Evolutionary conservation across 2,329 filamentous ascomycete genomes (phyloP), one percentile per base, ranked within the genome.

Genomic region (Gaeumannomyces tritici): DNA sequence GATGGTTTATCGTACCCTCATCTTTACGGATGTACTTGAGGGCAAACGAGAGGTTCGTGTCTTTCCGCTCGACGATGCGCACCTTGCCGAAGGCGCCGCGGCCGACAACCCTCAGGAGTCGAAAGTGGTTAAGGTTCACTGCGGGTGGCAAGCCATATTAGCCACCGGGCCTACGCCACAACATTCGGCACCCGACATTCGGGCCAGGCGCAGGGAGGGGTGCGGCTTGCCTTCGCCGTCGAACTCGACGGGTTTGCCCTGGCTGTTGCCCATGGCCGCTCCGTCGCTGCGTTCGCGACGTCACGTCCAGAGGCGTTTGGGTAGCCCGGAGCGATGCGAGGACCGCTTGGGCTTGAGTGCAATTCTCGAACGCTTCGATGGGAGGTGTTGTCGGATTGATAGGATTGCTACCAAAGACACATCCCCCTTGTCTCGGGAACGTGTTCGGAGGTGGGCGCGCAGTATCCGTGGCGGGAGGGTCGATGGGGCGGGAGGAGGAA

Each of bases 21-120:
- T 98, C 93, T 84, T 97, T 98, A 68, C 93, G 88, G 67, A 98
- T 98, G 75, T 98, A 98, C 77, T 99, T 99, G 67, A 99, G 83
- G 57, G 95, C 95, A 76, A 99, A 99, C 3, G 93, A 93, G 70
- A 98, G 78, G 63, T 88, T 89, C 1, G 92, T 96, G 73, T 99
- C 95, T 77, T 98, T 98, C 68, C 93, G 87, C 81, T 99, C 95
- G 72, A 99, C 95, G 68, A 99, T 99, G 71, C 95, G 89, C 65
- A 99, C 95, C 78, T 99, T 99, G 71, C 95, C 95, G 80, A 99
- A 99, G 63, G 95, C 95, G 71, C 95, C 95, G 76, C 96, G 96
- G 67, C 95, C 95, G 69, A 99, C 95, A 66, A 99, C 95, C 72
- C 95, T 89, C 67, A 98, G 80, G 62, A 99, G 83, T 68, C 93